Evolutionary conservation across 73 alveolate genomes (phyloP).

Genomic region (Symbiodinium natans): DNA sequence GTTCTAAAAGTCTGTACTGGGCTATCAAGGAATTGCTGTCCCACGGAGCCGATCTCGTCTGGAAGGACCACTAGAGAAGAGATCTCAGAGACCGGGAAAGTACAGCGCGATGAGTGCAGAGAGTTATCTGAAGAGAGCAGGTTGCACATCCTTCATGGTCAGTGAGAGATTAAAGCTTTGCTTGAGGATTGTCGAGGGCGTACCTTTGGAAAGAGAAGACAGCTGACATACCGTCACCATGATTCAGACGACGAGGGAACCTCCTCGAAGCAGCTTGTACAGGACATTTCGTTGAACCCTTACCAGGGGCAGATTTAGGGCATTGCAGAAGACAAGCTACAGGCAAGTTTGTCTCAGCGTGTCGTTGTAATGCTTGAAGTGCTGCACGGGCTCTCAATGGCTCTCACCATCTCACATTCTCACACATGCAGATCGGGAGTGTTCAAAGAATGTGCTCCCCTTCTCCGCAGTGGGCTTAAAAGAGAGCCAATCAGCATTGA

Average conservation of each 20-base stretch:
- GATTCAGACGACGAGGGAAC: neutral
- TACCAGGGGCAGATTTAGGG: neutral
- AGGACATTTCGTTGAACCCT: neutral
- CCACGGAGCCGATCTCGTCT: neutral
- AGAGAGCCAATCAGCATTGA: neutral
- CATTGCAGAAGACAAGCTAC: neutral
- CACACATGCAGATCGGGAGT: neutral
- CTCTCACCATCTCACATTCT: neutral
- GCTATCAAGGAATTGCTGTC: neutral
- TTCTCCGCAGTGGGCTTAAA: neutral
- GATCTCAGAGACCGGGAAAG: no score
- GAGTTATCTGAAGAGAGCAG: no score
- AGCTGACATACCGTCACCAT: neutral
- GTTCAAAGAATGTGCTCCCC: neutral
- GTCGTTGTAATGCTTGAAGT: neutral
- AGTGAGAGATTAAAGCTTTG: neutral
- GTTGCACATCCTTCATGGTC: no score
- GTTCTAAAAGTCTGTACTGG: no score
- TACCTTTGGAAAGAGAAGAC: neutral
- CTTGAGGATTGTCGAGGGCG: neutral
- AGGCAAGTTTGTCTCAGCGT: no score
- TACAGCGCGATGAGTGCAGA: no score
- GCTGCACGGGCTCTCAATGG: neutral
- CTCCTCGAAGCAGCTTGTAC: neutral
- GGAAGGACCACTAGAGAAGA: constrained; percentile 9